phyloP scores from a whole-genome alignment of 2,329 filamentous ascomycete genomes.

The Claviceps maximensis region DNA sequence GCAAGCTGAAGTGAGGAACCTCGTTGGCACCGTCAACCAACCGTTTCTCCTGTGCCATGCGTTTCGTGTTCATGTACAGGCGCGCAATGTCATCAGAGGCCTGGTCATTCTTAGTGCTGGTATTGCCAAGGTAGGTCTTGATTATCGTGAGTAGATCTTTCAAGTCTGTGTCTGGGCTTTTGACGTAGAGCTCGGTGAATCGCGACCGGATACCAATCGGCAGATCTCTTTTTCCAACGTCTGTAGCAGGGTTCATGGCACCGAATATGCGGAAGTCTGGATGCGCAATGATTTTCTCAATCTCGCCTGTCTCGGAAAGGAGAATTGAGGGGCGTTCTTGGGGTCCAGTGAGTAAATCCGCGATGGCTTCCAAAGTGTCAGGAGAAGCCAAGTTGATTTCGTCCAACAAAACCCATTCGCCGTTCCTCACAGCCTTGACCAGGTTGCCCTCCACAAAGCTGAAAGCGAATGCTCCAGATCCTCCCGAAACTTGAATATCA shows the following conservation, averaged over 20 bases:
- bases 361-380: slow-evolving; percentile 87
- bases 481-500: slow-evolving; percentile 61
- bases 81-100: slow-evolving; percentile 69
- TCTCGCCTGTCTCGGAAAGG: slow-evolving; percentile 84
- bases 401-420: slow-evolving; percentile 92
- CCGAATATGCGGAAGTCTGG: slow-evolving; percentile 92
- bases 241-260: slow-evolving; percentile 97
- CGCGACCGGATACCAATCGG: slow-evolving; percentile 77
- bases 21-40: slow-evolving; percentile 87
- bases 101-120: slow-evolving; percentile 57
- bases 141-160: slow-evolving; percentile 83
- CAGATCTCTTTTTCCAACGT: slow-evolving; percentile 90
- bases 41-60: slow-evolving; percentile 64
- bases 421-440: slow-evolving; percentile 87
- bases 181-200: slow-evolving; percentile 92
- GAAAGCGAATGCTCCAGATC: slow-evolving; percentile 73
- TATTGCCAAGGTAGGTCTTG: slow-evolving; percentile 68
- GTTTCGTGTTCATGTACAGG: slow-evolving; percentile 80
- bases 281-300: slow-evolving; percentile 80
- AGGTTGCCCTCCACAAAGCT: slow-evolving; percentile 94
- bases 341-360: slow-evolving; percentile 68
- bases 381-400: slow-evolving; percentile 94
- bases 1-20: slow-evolving; percentile 90
- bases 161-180: slow-evolving; percentile 74
- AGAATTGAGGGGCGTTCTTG: slow-evolving; percentile 67